Percentiles rank a stretch among this genome's conserved stretches.
These are phyloP conservation scores for Phallus indusiatus DNA, from an alignment of 768 basidiomycete species.

Conservation along the genomic window DNA sequence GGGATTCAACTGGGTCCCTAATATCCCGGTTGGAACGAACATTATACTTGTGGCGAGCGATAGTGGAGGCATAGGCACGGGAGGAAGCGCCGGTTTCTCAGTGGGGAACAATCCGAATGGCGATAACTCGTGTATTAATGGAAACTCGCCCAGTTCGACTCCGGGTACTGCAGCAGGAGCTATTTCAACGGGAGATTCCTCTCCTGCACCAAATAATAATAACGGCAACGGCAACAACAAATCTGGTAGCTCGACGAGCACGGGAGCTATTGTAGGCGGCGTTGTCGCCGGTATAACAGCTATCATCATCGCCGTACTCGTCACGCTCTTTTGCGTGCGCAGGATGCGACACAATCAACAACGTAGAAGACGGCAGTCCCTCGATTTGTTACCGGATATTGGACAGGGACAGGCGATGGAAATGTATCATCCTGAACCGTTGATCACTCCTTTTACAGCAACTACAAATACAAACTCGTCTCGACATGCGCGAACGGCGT, in stretches of 20 bases:
- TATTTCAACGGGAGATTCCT: neutral
- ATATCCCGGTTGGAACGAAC: conserved; percentile 54
- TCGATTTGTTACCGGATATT: conserved; percentile 50
- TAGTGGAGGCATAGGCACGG: conserved; percentile 53
- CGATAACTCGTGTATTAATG: conserved; percentile 39
- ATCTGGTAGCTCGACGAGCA: conserved; percentile 27
- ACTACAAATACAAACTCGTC: conserved; percentile 16
- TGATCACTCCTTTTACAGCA: conserved; percentile 58
- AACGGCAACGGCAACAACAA: conserved; percentile 33
- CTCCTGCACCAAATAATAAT: too few relatives aligned
- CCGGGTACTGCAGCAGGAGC: conserved; percentile 66
- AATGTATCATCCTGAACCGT: conserved; percentile 70
- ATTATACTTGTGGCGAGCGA: conserved; percentile 63
- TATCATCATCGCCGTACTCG: conserved; percentile 30
- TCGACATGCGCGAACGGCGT: neutral
- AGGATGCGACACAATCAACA: conserved; percentile 34
- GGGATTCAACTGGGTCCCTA: conserved; percentile 63
- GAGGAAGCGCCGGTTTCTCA: conserved; percentile 56
- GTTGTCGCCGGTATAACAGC: conserved; percentile 49
- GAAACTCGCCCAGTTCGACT: conserved; percentile 65
- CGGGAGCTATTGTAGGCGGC: conserved; percentile 47
- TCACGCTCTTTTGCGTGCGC: conserved; percentile 40
- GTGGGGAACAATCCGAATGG: conserved; percentile 38
- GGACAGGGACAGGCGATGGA: conserved; percentile 50
- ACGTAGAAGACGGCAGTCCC: conserved; percentile 43